Evolutionary conservation across 371 early-diverging fungal genomes (phyloP), one percentile per base, ranked within the genome.

Genomic region (Mortierella sp.): DNA sequence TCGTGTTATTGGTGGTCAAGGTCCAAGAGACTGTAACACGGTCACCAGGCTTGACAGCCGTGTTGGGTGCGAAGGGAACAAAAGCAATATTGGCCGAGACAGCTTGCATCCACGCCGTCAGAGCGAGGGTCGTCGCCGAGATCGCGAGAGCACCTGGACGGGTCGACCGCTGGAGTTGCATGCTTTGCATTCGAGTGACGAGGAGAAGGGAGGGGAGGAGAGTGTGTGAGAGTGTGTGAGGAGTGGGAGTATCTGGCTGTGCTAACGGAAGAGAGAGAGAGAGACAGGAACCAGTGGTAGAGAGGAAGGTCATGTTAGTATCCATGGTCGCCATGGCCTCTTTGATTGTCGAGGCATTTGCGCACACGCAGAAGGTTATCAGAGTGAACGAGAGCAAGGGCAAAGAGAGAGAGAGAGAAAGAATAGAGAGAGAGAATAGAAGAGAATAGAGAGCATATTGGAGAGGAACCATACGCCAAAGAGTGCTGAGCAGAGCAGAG

Each of bases 31-130:
- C 3, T 15, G 3, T 14, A 14, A 72, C 2, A 7, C 0, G 5
- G 25, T 55, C 69, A 23, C 69, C 66, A 7, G 79, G 72, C 7
- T 57, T 65, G 43, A 58, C 29, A 0, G 4, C 37, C 15, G n/a
- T 12, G 61, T 30, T 59, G 9, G 26, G 25, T 3, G 72, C 25
- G 14, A 64, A 48, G 0, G 1, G 7, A 3, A 4, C 37, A 51
- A 77, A 77, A 15, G n/a, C 25, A 62, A 77, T 66, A 28, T 77
- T 66, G 57, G 69, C 79, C 16, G 52, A 37, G 28, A 46, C 48
- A 7, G 46, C 64, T 2, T 18, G 18, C 1, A 63, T 45, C 59
- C 62, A 65, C 18, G 60, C 18, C 18, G 53, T 57, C 3, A 65
- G 30, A 37, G 57, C 29, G 11, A 64, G 43, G n/a, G 63, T 9